Conservation (phyloP, 495 filamentous ascomycete genomes). For the Penicillium parvum region DNA sequence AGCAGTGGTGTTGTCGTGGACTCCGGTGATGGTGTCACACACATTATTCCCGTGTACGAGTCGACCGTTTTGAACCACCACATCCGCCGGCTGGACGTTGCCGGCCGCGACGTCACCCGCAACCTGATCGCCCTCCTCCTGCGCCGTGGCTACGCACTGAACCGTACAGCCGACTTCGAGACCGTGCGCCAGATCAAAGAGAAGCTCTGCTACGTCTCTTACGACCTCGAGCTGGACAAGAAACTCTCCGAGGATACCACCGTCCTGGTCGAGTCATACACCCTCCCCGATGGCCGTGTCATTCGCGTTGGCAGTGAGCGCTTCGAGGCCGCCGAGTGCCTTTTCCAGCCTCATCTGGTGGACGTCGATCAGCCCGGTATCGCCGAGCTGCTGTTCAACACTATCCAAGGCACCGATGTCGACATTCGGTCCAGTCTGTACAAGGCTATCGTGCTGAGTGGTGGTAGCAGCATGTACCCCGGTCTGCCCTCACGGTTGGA, state of each 20-base stretch:
- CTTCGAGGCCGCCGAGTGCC: slow-evolving; percentile 95
- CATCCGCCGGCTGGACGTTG: slow-evolving; percentile 87
- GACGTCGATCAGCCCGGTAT: slow-evolving; percentile 97
- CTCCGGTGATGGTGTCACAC: slow-evolving; percentile 95
- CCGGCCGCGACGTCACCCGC: slow-evolving; percentile 92
- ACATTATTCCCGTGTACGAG: slow-evolving; percentile 98
- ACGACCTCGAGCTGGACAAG: slow-evolving; percentile 95
- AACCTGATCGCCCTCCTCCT: slow-evolving; percentile 95
- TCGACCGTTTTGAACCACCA: slow-evolving; percentile 96
- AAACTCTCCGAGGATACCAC: slow-evolving; percentile 96
- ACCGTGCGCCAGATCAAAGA: slow-evolving; percentile 99
- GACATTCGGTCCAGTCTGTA: slow-evolving; percentile 90
- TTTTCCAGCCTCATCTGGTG: slow-evolving; percentile 98
- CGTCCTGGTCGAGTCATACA: slow-evolving; percentile 95
- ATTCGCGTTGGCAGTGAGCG: slow-evolving; percentile 94
- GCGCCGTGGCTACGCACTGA: slow-evolving; percentile 92
- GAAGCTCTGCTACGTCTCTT: slow-evolving; percentile 99
- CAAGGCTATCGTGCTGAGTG: slow-evolving; percentile 94
- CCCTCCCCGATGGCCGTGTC: slow-evolving; percentile 89
- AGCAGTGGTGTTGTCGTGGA: slow-evolving; percentile 96
- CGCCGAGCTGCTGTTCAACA: slow-evolving; percentile 96
- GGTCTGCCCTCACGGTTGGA: slow-evolving; percentile 90
- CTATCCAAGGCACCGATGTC: slow-evolving; percentile 91
- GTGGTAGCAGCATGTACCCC: slow-evolving; percentile 97
- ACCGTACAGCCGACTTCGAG: slow-evolving; percentile 98